Base-by-base conservation (phyloP, 2,329 filamentous ascomycete species). In the Epichloe gansuensis region DNA sequence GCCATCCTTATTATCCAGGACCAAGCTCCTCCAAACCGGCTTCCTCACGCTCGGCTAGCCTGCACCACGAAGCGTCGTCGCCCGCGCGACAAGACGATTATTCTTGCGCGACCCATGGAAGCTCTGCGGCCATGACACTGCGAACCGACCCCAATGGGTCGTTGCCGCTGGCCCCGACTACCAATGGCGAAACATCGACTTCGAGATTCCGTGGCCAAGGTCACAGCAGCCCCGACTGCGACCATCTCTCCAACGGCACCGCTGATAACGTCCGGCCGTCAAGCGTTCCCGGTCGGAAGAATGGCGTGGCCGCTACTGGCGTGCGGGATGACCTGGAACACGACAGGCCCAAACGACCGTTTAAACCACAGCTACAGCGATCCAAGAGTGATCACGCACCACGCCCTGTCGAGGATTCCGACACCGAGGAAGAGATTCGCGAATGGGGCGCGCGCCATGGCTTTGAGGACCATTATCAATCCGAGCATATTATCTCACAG, bases 401-500 rank as follows among this genome's bases (percentile, higher is more conserved):
- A 43, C 71, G 70, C 27, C 64, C 68, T 39, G 67, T 70, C 25
- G 63, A 71, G 15, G 67, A 72, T 17, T 55, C 66, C 42, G 71
- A 73, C 42, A 63, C 66, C 48, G 59, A 64, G 31, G 72, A 75
- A 3, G 73, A 75, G 42, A 66, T 74, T 35, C 68, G 70, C 43
- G 73, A 75, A 58, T 78, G 75, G 74, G 77, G 78, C 7, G 76
- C 76, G 66, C 80, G 90, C 47, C 90, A 96, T 71, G 90, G 90
- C 47, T 96, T 93, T 73, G 89, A 95, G 64, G 86, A 90, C 59
- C 89, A 95, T 67, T 89, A 95, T 65, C 86, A 89, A 63, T 94
- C 87, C 5, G 87, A 89, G 59, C 89, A 95, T 63, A 90, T 94
- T 61, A 85, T 94, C 60, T 85, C 86, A 53, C 79, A 89, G 58